Evolutionary conservation across 2,329 filamentous ascomycete species (phyloP), one percentile per base, ranked within the genome.

Genomic region (Lasiodiplodia theobromae): DNA sequence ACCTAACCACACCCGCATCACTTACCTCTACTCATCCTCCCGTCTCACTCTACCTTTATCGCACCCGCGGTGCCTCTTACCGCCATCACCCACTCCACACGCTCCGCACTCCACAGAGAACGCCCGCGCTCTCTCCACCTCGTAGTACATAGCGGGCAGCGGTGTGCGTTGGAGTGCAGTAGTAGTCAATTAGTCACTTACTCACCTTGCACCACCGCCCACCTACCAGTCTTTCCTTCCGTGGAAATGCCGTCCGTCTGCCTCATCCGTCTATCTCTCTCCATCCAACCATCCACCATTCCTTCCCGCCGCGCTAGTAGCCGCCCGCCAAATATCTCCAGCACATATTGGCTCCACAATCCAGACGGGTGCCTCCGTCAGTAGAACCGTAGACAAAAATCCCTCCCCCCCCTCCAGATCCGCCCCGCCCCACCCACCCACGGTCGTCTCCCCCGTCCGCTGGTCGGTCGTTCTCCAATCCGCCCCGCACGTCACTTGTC

Each of bases 91-190:
- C 23, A 28, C 25, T 34, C 53, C 53, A 31, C 54, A 57, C 31
- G 2, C 31, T 38, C 54, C 54, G 23, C 54, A 58, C 16, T 58
- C n/a, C 34, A 34, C 14, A 23, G 28, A 28, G 28, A 28, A 28
- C 28, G 28, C 28, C 28, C 54, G 18, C 31, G 54, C 28, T 38
- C 23, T 47, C 40, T 47, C 40, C 40, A 47, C 40, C 40, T 8
- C 40, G 6, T 7, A 18, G 18, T 47, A 47, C 40, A 47, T 47
- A 18, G 40, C 38, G 38, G 14, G 38, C 38, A 28, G 53, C 53
- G 53, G 53, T 57, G 53, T 57, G 53, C 53, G 6, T 34, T 4
- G 7, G 28, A 18, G 16, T 57, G 53, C 53, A 57, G 53, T 57
- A 57, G 53, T 38, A 57, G 31, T 21, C 53, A n/a, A 18, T 57